A percentile compares a stretch with the other conserved stretches of the same genome.
Evolutionary conservation across 495 filamentous ascomycete species (phyloP).

Genomic region (Coniosporium apollinis): DNA sequence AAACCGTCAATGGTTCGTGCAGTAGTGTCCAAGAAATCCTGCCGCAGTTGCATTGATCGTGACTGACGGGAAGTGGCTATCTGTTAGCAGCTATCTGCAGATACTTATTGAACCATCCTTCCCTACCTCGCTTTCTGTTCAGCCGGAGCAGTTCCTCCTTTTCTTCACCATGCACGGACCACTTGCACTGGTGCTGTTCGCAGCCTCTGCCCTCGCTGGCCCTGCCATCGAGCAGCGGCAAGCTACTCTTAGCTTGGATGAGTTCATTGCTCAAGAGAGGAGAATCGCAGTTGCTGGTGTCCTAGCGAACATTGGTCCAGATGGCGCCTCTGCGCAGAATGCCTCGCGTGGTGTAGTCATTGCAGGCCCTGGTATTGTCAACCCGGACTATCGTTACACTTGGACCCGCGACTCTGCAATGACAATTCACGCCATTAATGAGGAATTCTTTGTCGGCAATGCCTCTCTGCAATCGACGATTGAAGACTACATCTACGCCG

Average conservation of each 20-base stretch:
- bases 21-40: no score
- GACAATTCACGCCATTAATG: conserved; percentile 42
- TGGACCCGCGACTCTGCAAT: conserved; percentile 62
- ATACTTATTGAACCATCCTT: background rate
- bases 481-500: conserved; percentile 36
- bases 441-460: conserved; percentile 40
- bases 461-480: conserved; percentile 34
- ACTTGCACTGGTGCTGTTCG: background rate
- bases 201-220: background rate
- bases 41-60: no score
- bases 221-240: background rate
- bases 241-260: background rate
- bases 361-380: conserved; percentile 40
- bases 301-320: conserved; percentile 42
- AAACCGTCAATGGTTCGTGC: no score
- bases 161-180: background rate
- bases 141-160: background rate
- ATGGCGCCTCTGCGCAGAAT: conserved; percentile 29
- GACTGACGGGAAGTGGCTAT: no score
- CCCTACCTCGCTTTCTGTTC: background rate
- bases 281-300: conserved; percentile 35
- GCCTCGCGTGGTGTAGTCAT: conserved; percentile 39
- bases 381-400: conserved; percentile 48
- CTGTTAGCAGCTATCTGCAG: background rate
- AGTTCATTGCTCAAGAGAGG: conserved; percentile 20